Conservation (phyloP, 2,329 filamentous ascomycete genomes). For the Diatrype stigma region DNA sequence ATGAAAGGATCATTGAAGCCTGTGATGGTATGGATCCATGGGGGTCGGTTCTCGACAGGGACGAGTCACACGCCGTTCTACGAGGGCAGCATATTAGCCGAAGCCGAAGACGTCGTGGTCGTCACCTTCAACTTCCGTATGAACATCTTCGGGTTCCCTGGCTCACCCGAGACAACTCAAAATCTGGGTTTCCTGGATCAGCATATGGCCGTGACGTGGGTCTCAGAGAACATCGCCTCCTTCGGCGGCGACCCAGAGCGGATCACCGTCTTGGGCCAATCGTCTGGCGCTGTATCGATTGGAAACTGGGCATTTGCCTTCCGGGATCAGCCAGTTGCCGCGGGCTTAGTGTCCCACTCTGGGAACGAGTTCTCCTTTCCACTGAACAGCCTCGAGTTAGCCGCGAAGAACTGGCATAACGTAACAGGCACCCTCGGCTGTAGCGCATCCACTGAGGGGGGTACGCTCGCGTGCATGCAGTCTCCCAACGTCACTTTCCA, state of each 20-base stretch:
- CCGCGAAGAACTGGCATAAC: constrained; percentile 5
- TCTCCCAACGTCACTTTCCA: constrained; percentile 4
- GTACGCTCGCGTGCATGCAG: constrained; percentile 4
- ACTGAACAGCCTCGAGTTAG: constrained; percentile 1
- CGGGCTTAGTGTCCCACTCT: constrained; percentile 2
- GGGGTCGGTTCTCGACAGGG: too few species aligned
- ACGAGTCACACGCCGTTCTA: constrained; percentile 12
- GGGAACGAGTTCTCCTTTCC: constrained; percentile 5
- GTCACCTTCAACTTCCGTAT: constrained; percentile 31
- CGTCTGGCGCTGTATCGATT: not conserved
- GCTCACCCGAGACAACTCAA: not conserved
- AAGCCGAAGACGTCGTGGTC: constrained; percentile 28
- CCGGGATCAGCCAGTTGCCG: constrained; percentile 1
- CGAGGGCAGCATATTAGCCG: constrained; percentile 24
- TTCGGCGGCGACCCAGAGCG: not conserved
- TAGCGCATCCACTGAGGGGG: not conserved
- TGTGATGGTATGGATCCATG: constrained; percentile 1
- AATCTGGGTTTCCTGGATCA: not conserved
- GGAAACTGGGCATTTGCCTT: constrained; percentile 2
- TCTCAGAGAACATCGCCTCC: not conserved
- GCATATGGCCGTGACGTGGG: not conserved
- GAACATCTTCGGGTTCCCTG: constrained; percentile 13
- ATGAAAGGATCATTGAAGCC: not conserved
- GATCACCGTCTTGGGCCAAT: not conserved
- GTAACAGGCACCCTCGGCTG: constrained; percentile 3